A percentile compares a stretch with the other conserved stretches of the same genome.
phyloP scores from a whole-genome alignment of 192 early-diverging fungal genomes.

The Spinellus fusiger region DNA sequence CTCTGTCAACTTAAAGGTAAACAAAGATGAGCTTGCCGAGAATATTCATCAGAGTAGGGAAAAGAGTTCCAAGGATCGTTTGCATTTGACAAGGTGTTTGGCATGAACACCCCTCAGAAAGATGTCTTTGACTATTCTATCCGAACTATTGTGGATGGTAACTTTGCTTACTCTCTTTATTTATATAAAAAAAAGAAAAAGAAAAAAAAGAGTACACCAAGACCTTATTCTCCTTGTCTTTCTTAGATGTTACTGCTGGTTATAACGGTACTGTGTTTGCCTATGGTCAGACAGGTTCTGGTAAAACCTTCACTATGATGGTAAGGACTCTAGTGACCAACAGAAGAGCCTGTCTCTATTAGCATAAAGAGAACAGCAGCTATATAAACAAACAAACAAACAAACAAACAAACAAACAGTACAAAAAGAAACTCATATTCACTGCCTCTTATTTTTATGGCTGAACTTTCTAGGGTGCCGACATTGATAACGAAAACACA shows the following conservation, averaged over 20 bases:
- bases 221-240: neutral
- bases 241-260: slow-evolving; percentile 43
- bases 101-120: slow-evolving; percentile 74
- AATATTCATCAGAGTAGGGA: slow-evolving; percentile 26
- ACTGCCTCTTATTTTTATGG: neutral
- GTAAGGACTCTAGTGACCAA: slow-evolving; percentile 25
- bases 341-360: neutral
- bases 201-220: neutral
- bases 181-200: too few species aligned
- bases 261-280: slow-evolving; percentile 99
- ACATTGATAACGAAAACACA: slow-evolving; percentile 85
- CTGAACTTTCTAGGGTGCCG: slow-evolving; percentile 60
- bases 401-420: neutral
- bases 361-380: neutral
- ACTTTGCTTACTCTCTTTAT: neutral
- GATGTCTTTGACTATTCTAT: slow-evolving; percentile 91
- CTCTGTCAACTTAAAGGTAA: slow-evolving; percentile 38
- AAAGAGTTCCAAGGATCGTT: slow-evolving; percentile 68
- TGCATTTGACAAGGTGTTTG: slow-evolving; percentile 91
- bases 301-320: slow-evolving; percentile 96
- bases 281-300: slow-evolving; percentile 98
- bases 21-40: neutral
- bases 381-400: neutral
- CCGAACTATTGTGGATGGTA: slow-evolving; percentile 88
- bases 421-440: neutral